Evolutionary conservation across 768 basidiomycete species (phyloP), one percentile per base, ranked within the genome.

Genomic region (Tubosaeta sp.): DNA sequence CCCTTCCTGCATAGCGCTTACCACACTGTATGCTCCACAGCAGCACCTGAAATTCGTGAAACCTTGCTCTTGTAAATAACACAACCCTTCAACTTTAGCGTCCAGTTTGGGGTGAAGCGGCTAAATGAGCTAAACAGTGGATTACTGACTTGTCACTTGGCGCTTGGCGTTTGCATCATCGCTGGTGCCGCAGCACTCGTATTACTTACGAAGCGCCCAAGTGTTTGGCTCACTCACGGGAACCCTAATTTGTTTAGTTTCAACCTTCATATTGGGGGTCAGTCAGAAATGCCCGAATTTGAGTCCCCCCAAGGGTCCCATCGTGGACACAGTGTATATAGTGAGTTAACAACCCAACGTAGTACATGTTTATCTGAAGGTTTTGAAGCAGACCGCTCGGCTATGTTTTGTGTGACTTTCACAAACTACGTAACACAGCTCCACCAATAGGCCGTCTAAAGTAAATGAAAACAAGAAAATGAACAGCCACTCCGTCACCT

Each of bases 391-490:
- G 11, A 22, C 18, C 10, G 35, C 6, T 44, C 18, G 18, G 30
- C 30, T 32, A 24, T 44, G 39, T n/a, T n/a, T 44, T 13, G 18
- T 29, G n/a, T 44, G 21, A 44, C 31, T n/a, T 27, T 34, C 13
- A 32, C 30, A 27, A 18, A 4, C 29, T 27, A 53, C 54, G 60
- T 61, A 59, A 61, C 49, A 32, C 35, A 46, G 54, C 60, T 47
- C 60, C 53, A 52, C 59, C 40, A 31, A 30, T 42, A 30, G 6
- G 12, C 47, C 40, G 43, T 18, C 19, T 13, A 31, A 44, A 47
- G 27, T 31, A 31, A 43, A 29, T 43, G 24, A 16, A 22, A 22
- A 18, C 41, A 25, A 14, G 16, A 34, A 39, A 54, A 48, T 40
- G 40, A 36, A 29, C 18, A 13, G 24, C 19, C 22, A 0, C 25